Conservation (phyloP, 371 early-diverging fungal species). For the Actinomortierella ambigua region DNA sequence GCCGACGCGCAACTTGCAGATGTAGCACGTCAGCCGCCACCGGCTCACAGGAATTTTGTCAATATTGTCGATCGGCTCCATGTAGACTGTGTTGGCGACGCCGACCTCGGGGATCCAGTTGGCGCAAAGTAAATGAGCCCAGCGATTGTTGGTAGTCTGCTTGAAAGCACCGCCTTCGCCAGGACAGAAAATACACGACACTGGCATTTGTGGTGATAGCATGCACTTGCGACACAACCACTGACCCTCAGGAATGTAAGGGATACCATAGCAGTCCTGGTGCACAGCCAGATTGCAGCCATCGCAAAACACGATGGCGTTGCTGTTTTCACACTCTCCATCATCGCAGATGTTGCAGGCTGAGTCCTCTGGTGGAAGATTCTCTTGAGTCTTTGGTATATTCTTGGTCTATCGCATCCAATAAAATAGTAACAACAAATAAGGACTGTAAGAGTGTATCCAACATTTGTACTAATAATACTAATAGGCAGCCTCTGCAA, state of each 20-base stretch:
- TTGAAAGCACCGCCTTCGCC: conserved; percentile 97
- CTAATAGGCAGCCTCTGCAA: no score
- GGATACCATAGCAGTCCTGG: conserved; percentile 99
- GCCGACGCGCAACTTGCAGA: conserved; percentile 86
- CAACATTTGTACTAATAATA: conserved; percentile 2
- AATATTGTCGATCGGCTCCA: conserved; percentile 97
- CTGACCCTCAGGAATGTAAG: conserved; percentile 98
- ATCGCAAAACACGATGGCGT: conserved; percentile 99
- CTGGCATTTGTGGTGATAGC: conserved; percentile 89
- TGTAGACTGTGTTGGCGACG: conserved; percentile 88
- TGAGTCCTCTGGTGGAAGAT: conserved; percentile 76
- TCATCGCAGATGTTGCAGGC: conserved; percentile 96
- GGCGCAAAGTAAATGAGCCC: conserved; percentile 97
- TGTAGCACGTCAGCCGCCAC: conserved; percentile 87
- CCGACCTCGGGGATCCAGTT: conserved; percentile 96
- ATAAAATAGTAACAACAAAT: neutral
- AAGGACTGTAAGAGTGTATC: neutral
- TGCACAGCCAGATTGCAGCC: conserved; percentile 99
- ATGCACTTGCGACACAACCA: conserved; percentile 99
- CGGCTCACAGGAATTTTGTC: conserved; percentile 88
- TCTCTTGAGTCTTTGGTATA: conserved; percentile 53
- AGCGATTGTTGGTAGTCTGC: conserved; percentile 88
- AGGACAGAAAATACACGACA: conserved; percentile 94
- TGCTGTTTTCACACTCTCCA: conserved; percentile 95
- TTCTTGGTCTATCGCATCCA: conserved; percentile 56